Conservation (phyloP, 495 filamentous ascomycete species). For the Hypoxylon subgilvum region DNA sequence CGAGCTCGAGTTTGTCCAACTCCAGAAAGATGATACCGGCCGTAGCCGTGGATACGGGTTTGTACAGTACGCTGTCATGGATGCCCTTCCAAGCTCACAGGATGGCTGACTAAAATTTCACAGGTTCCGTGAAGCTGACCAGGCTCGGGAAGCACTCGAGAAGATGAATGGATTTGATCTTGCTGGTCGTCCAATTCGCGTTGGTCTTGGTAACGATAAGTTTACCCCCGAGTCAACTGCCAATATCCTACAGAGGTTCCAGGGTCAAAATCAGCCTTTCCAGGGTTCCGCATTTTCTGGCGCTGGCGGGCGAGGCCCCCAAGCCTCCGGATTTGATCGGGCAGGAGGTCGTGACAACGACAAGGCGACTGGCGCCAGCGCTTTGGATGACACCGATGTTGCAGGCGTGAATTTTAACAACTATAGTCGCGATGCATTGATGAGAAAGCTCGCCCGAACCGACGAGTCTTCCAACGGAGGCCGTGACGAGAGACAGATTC, state of each 20-base stretch:
- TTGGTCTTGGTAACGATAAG: slow-evolving; percentile 99
- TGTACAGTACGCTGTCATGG: slow-evolving; percentile 80
- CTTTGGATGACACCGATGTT: slow-evolving; percentile 97
- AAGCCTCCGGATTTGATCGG: slow-evolving; percentile 91
- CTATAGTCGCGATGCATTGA: slow-evolving; percentile 94
- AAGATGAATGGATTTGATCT: slow-evolving; percentile 99
- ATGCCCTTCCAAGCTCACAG: neutral
- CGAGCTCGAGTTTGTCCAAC: slow-evolving; percentile 94
- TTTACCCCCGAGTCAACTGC: slow-evolving; percentile 97
- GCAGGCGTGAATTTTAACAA: slow-evolving; percentile 99
- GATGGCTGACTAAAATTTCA: slow-evolving; percentile 42
- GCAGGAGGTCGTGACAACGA: slow-evolving; percentile 89
- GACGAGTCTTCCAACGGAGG: slow-evolving; percentile 74
- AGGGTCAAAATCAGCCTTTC: slow-evolving; percentile 78
- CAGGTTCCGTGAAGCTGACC: slow-evolving; percentile 89
- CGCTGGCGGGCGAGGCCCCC: slow-evolving; percentile 83
- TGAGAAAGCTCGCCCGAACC: slow-evolving; percentile 96
- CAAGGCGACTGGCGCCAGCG: slow-evolving; percentile 90
- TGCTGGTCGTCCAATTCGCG: slow-evolving; percentile 94
- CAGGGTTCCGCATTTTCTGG: slow-evolving; percentile 96
- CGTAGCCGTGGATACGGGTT: slow-evolving; percentile 96
- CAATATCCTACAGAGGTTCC: slow-evolving; percentile 86
- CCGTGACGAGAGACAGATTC: slow-evolving; percentile 71
- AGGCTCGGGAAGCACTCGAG: slow-evolving; percentile 91
- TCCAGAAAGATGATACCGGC: slow-evolving; percentile 92